Conservation (phyloP, 805 yeast genomes). For the Starmerella potacharoeniae region DNA sequence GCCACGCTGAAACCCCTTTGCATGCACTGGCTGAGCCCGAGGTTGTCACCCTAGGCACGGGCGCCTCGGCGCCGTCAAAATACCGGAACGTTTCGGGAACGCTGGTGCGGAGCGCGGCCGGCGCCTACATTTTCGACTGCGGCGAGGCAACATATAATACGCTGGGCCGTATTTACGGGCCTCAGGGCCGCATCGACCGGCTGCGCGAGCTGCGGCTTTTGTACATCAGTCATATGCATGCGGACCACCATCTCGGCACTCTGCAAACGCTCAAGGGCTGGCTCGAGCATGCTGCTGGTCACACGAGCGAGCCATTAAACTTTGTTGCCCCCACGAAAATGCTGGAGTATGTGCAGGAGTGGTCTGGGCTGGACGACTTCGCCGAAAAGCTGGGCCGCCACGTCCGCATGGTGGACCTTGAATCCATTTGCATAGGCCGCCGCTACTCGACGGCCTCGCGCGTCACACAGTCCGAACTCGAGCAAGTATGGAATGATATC, state of each 20-base stretch:
- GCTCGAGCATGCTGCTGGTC: constrained; percentile 26
- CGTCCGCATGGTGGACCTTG: constrained; percentile 48
- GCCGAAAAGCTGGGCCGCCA: constrained; percentile 30
- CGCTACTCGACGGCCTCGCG: constrained; percentile 16
- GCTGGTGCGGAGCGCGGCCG: constrained; percentile 55
- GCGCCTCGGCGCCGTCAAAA: constrained; percentile 78
- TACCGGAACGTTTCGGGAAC: constrained; percentile 78
- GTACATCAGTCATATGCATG: constrained; percentile 83
- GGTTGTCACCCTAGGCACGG: constrained; percentile 76
- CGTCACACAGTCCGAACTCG: neutral
- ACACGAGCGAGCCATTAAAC: constrained; percentile 30
- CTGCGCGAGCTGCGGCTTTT: constrained; percentile 54
- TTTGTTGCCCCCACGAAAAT: constrained; percentile 70
- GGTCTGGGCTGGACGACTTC: constrained; percentile 33
- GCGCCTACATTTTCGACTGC: constrained; percentile 65
- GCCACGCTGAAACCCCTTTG: neutral
- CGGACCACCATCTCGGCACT: constrained; percentile 91
- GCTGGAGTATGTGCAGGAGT: constrained; percentile 53
- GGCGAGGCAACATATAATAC: constrained; percentile 87
- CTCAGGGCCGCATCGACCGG: constrained; percentile 33
- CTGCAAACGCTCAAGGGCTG: constrained; percentile 59
- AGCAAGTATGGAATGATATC: neutral
- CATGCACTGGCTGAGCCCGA: constrained; percentile 31
- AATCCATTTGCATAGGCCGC: constrained; percentile 39
- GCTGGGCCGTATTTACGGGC: constrained; percentile 49